A percentile compares a stretch with the other conserved stretches of the same genome.
These are phyloP conservation scores for Chlorociboria aeruginascens DNA, from an alignment of 495 filamentous ascomycete genomes.

Conservation along the genomic window DNA sequence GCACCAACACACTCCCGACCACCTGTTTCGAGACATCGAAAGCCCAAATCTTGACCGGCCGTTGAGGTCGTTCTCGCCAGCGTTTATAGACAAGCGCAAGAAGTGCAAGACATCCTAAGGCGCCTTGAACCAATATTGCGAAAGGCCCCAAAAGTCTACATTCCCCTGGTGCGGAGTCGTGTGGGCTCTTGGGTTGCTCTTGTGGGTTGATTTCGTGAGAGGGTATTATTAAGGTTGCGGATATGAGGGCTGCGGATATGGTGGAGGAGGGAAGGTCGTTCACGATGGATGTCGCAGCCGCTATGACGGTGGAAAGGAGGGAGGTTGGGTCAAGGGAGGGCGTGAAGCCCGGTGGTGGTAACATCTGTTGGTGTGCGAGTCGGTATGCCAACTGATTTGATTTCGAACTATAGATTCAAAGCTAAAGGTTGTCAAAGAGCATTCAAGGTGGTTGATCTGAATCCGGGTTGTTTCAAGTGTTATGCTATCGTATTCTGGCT, in stretches of 20 bases:
- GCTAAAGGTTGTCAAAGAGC: not conserved
- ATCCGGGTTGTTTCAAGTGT: no score
- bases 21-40: constrained; percentile 98
- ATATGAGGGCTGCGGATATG: constrained; percentile 18
- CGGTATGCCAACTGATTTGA: not conserved
- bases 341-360: constrained; percentile 15
- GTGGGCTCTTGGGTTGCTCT: constrained; percentile 1
- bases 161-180: constrained; percentile 29
- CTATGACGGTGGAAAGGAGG: constrained; percentile 18
- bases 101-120: constrained; percentile 74
- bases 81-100: constrained; percentile 84
- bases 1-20: constrained; percentile 82
- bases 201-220: not conserved
- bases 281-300: constrained; percentile 8
- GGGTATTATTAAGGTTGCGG: constrained; percentile 20
- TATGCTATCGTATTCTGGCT: no score
- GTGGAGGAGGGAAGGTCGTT: constrained; percentile 21
- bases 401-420: not conserved
- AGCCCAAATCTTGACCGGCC: constrained; percentile 88
- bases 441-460: no score
- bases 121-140: constrained; percentile 77
- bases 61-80: constrained; percentile 81
- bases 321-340: constrained; percentile 14
- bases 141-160: constrained; percentile 77
- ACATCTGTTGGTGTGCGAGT: constrained; percentile 3